phyloP scores from a whole-genome alignment of 176 grass and related monocot genomes.

The Calamus simplicifolius region DNA sequence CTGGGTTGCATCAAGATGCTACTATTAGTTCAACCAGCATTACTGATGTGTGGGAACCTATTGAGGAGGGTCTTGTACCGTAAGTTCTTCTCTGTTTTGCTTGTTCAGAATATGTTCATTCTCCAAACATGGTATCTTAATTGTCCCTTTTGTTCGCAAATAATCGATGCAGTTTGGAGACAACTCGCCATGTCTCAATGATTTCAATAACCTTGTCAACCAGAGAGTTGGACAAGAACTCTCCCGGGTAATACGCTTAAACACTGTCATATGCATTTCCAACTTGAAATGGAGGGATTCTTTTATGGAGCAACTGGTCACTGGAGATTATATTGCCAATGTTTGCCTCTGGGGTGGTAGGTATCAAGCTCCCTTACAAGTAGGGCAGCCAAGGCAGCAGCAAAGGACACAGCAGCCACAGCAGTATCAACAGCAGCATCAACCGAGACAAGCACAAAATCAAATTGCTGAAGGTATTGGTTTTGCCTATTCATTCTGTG shows the following conservation, averaged over 20 bases:
- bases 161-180: slow-evolving; percentile 49
- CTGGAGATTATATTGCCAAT: neutral
- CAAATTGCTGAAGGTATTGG: slow-evolving; percentile 50
- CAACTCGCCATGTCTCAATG: slow-evolving; percentile 84
- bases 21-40: slow-evolving; percentile 86
- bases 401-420: slow-evolving; percentile 43
- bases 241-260: slow-evolving; percentile 52
- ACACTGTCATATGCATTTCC: neutral
- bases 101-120: too few species aligned
- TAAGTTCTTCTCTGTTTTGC: slow-evolving; percentile 7
- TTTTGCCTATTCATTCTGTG: slow-evolving; percentile 1
- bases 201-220: slow-evolving; percentile 86
- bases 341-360: slow-evolving; percentile 9
- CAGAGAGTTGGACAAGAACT: slow-evolving; percentile 52
- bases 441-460: slow-evolving; percentile 34
- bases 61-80: slow-evolving; percentile 97
- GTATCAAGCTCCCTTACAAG: slow-evolving; percentile 58
- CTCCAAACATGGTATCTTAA: too few species aligned
- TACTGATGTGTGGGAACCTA: slow-evolving; percentile 95
- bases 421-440: slow-evolving; percentile 14
- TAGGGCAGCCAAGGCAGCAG: slow-evolving; percentile 52
- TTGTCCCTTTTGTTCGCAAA: too few species aligned
- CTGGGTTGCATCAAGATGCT: slow-evolving; percentile 75
- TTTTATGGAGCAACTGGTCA: slow-evolving; percentile 2
- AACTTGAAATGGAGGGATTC: neutral